Base-by-base conservation (phyloP, 768 basidiomycete species). In the Favolaschia claudopus region DNA sequence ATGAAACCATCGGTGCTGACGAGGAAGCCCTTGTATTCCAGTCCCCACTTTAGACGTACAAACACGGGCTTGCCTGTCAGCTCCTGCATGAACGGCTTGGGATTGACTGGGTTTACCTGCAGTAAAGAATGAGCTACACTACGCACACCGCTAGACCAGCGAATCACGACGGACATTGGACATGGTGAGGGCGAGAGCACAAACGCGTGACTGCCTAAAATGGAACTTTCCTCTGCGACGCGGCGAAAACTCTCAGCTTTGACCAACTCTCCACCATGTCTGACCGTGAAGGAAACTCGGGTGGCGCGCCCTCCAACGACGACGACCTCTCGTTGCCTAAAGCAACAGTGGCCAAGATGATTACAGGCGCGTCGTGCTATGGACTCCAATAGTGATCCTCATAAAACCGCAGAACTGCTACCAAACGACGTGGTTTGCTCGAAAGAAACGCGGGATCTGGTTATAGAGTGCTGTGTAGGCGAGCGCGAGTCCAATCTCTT, bases 381-480 rank as follows among this genome's bases (percentile, higher is more conserved):
- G 17, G 40, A 25, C 32, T 24, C 55, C 58, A 29, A 27, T 46
- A 2, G 34, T 50, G 44, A 25, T 42, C 40, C 63, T 60, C 52
- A 45, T 42, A 59, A 36, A n/a, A 37, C 58, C 49, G 29, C 72
- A 99, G 97, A 99, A 69, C 77, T 98, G 62, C 84, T 99, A 15
- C 95, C 96, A 22, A 85, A 76, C 64, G 96, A 97, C 68, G 82
- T 96, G 13, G 81, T 87, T 28, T 98, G 95, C 70, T 86, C 95
- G 24, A 99, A 98, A 76, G 97, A 99, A 69, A 96, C 96, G 62
- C 89, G 95, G 67, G 97, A 99, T 81, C 76, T 99, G 63, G 90
- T 99, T 37, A 95, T 96, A 74, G 95, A 98, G 78, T 99, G 96
- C 69, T 98, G 96, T 86, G 94, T 99, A 86, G 97, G 97, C 97